These are phyloP conservation scores for Fusarium succisae DNA, from an alignment of 2,329 filamentous ascomycete genomes.

Conservation along the genomic window DNA sequence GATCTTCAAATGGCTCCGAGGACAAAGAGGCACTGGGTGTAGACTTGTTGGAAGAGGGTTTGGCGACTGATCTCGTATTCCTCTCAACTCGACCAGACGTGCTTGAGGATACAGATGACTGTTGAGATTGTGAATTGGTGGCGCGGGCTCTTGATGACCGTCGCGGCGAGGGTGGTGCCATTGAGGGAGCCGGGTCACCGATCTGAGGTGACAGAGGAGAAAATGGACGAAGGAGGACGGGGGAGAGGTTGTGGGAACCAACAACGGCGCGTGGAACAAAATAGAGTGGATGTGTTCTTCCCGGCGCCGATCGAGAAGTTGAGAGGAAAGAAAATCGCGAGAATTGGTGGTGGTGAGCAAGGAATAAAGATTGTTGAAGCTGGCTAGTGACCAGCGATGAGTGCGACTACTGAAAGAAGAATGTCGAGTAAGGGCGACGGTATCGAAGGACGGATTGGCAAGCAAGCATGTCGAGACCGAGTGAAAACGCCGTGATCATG, in stretches of 20 bases:
- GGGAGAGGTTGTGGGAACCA: neutral
- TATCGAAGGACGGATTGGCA: conserved; percentile 39
- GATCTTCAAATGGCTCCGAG: conserved; percentile 73
- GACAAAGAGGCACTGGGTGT: conserved; percentile 77
- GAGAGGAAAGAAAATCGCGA: conserved; percentile 14
- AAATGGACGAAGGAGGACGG: conserved; percentile 24
- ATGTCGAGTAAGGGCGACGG: conserved; percentile 33
- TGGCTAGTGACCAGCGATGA: conserved; percentile 27
- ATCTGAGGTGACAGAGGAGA: conserved; percentile 44
- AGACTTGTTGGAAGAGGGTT: conserved; percentile 79
- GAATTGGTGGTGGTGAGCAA: conserved; percentile 33
- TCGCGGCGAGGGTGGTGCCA: conserved; percentile 76
- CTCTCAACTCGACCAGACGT: conserved; percentile 81
- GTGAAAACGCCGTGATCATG: conserved; percentile 35
- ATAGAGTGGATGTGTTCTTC: neutral
- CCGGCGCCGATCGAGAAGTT: conserved; percentile 1
- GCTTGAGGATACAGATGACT: conserved; percentile 82
- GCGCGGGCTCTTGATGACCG: conserved; percentile 91
- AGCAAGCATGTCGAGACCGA: conserved; percentile 41
- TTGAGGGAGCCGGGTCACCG: conserved; percentile 51
- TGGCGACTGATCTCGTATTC: conserved; percentile 75
- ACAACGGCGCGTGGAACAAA: conserved; percentile 8
- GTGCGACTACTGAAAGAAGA: conserved; percentile 38
- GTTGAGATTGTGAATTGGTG: conserved; percentile 78
- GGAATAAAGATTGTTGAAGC: conserved; percentile 27